Evolutionary conservation across 2,329 filamentous ascomycete genomes (phyloP), one percentile per base, ranked within the genome.

Genomic region (Verticillium nonalfalfae): DNA sequence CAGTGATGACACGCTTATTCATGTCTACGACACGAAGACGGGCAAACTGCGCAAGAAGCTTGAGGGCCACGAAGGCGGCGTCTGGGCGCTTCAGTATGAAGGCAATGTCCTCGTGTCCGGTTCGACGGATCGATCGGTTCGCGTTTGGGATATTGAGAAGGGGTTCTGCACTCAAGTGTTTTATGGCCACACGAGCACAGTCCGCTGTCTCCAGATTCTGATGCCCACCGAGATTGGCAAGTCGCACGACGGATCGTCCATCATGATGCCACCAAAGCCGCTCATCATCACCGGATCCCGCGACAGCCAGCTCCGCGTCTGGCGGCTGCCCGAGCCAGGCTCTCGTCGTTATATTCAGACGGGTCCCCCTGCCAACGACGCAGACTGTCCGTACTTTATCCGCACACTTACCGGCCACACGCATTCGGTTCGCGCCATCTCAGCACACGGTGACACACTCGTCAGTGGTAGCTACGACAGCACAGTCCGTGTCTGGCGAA

Each of bases 81-180:
- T 99, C 1, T 99, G 95, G 95, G 95, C 95, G 35, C 78, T 99
- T 59, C 93, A 98, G 73, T 99, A 98, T 72, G 89, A 97, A 71
- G 94, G 93, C 58, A 97, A 98, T 71, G 92, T 91, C 15, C 79
- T 99, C 21, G 95, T 99, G 2, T 99, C 95, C 15, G 95, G 95
- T 2, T 97, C 93, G 7, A 99, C 95, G 0, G 95, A 99, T 75
- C 85, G 95, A 56, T 96, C 95, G 11, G 95, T 99, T n/a, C 88
- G 95, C n/a, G 94, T 99, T 0, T 99, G 95, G 95, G 94, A 99
- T 72, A 97, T 99, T 65, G 92, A 96, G 71, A 90, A 90, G 68
- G 95, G 93, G 0, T 85, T 90, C 56, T 97, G 94, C 74, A 94
- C 93, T 11, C 95, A 99, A 72, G 89, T 97, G 0, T 99, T 99